Evolutionary conservation across 2,329 filamentous ascomycete genomes (phyloP).

Genomic region (Aspergillus quadricinctus): DNA sequence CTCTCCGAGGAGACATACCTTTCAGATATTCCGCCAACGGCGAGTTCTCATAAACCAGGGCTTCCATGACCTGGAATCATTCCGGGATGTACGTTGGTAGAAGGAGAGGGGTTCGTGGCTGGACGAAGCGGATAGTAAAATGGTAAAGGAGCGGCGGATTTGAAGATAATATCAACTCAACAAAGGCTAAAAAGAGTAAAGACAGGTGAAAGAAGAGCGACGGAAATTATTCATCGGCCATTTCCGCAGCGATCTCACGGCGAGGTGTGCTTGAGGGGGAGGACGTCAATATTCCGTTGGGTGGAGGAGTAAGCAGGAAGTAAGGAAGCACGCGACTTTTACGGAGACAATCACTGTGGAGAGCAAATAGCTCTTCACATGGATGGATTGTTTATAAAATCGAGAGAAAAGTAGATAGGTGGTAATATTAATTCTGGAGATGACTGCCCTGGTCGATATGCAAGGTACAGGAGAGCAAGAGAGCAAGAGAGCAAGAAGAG

Average conservation of each 20-base stretch:
- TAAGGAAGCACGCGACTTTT: not conserved
- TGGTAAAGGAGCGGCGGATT: not conserved
- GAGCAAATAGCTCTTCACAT: not conserved
- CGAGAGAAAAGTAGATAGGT: not conserved
- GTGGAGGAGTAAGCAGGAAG: not conserved
- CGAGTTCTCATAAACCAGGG: conserved; percentile 78
- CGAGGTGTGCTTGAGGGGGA: not conserved
- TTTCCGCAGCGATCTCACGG: conserved; percentile 9
- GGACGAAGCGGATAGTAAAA: conserved; percentile 5
- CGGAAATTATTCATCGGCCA: conserved; percentile 11
- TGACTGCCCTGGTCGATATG: not conserved
- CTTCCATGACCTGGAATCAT: conserved; percentile 64
- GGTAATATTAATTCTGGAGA: not conserved
- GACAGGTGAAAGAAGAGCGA: not conserved
- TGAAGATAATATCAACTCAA: not conserved
- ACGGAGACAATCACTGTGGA: not conserved
- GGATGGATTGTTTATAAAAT: not conserved
- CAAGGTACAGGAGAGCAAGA: not conserved
- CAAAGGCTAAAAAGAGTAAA: not conserved
- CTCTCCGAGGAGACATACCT: conserved; percentile 53
- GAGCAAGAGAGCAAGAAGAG: conserved; percentile 3
- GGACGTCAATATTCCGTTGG: not conserved
- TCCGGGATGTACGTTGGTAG: conserved; percentile 15
- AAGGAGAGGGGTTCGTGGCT: conserved; percentile 2
- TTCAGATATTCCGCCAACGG: conserved; percentile 86